Evolutionary conservation across 116 monocot species (phyloP).

Genomic region (Trichopus zeylanicus): DNA sequence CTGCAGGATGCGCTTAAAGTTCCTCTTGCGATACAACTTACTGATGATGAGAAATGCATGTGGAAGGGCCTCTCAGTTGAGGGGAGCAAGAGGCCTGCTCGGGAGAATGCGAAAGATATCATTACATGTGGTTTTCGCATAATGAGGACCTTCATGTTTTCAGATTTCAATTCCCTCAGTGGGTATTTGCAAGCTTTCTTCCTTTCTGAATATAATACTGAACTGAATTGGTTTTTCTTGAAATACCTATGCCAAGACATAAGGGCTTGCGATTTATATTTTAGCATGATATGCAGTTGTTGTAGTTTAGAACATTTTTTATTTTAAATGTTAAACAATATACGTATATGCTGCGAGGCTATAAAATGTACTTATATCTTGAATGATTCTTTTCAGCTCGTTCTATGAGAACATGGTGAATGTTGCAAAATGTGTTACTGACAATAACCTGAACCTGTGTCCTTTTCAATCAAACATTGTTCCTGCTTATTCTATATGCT

Average conservation of each 20-base stretch:
- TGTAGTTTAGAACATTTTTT: no score
- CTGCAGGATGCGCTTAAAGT: slow-evolving; percentile 98
- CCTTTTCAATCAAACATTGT: background rate
- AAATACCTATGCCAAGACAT: background rate
- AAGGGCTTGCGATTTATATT: no score
- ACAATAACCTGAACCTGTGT: slow-evolving; percentile 58
- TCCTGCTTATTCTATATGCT: background rate
- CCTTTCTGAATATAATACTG: background rate
- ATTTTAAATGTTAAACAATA: no score
- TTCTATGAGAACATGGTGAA: slow-evolving; percentile 95
- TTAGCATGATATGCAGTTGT: no score
- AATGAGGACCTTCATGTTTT: slow-evolving; percentile 83
- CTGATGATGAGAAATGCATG: slow-evolving; percentile 96
- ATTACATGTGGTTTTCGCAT: slow-evolving; percentile 99
- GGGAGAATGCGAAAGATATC: slow-evolving; percentile 95
- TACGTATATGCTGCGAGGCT: no score
- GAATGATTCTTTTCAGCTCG: slow-evolving; percentile 39
- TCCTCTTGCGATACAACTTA: slow-evolving; percentile 92
- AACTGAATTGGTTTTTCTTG: background rate
- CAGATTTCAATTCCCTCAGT: slow-evolving; percentile 91
- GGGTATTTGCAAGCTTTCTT: slow-evolving; percentile 42
- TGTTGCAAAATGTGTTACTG: slow-evolving; percentile 94
- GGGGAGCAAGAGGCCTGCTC: slow-evolving; percentile 82
- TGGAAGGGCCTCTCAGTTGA: slow-evolving; percentile 91
- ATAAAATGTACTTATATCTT: background rate